Conservation (phyloP, 108 stramenopile species). For the Skeletonema menzelii region DNA sequence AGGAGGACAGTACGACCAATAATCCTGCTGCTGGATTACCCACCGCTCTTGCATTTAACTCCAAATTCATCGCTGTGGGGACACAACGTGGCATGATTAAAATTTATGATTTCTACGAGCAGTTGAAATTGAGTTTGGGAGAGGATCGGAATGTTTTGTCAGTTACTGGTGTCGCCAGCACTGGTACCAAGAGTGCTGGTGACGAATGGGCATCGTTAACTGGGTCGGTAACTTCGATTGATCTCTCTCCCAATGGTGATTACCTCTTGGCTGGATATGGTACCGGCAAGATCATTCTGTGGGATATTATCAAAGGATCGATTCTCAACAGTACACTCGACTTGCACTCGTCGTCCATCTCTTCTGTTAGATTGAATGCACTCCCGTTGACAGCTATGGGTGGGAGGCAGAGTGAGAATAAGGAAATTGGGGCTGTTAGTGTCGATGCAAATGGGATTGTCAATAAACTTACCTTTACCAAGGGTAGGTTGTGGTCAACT, state of each 20-base stretch:
- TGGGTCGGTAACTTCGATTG: constrained; percentile 78
- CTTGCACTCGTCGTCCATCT: constrained; percentile 59
- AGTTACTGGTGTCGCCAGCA: constrained; percentile 3
- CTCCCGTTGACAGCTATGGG: constrained; percentile 1
- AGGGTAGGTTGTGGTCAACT: constrained; percentile 69
- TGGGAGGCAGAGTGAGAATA: constrained; percentile 15
- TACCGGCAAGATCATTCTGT: constrained; percentile 70
- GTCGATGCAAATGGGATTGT: constrained; percentile 89
- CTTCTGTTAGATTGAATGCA: constrained; percentile 58
- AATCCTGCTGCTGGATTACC: constrained; percentile 48
- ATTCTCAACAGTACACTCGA: constrained; percentile 55
- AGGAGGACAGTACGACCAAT: neutral
- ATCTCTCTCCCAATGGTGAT: constrained; percentile 72
- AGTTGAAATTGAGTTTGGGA: constrained; percentile 65
- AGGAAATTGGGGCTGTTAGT: constrained; percentile 60
- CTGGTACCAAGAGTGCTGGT: constrained; percentile 8
- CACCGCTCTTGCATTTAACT: constrained; percentile 75
- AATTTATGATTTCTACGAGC: constrained; percentile 89
- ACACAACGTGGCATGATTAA: constrained; percentile 74
- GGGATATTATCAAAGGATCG: constrained; percentile 80
- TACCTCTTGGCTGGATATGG: constrained; percentile 73
- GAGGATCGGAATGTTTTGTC: neutral
- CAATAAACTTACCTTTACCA: constrained; percentile 77
- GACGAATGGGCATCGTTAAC: neutral
- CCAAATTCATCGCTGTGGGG: constrained; percentile 89